Evolutionary conservation across 768 basidiomycete species (phyloP).

Genomic region (Boletus vinaceobasis): DNA sequence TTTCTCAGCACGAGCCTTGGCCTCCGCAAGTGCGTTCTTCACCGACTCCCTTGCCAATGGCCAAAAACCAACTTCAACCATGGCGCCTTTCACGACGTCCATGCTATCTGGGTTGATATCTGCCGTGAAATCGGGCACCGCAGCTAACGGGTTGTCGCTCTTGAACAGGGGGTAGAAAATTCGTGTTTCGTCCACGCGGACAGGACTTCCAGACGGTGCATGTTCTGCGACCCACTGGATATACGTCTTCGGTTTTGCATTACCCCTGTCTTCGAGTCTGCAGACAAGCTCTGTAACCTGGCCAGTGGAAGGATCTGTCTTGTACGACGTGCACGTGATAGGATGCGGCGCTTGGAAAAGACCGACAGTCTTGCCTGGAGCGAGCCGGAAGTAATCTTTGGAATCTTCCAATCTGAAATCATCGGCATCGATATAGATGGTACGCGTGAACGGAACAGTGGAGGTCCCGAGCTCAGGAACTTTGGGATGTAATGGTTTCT

Average conservation of each 20-base stretch:
- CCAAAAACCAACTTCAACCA: conserved; percentile 91
- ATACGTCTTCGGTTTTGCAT: conserved; percentile 85
- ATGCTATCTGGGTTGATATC: conserved; percentile 84
- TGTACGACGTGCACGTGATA: conserved; percentile 90
- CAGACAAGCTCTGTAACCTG: conserved; percentile 77
- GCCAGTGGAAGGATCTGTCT: conserved; percentile 68
- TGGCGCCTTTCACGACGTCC: conserved; percentile 72
- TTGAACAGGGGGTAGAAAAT: conserved; percentile 94
- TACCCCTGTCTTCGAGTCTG: conserved; percentile 67
- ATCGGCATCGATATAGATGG: conserved; percentile 86
- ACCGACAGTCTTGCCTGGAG: conserved; percentile 96
- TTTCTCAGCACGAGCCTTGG: conserved; percentile 58
- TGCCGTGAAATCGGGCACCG: conserved; percentile 68
- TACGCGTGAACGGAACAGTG: conserved; percentile 80
- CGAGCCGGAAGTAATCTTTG: conserved; percentile 94
- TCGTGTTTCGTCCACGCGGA: conserved; percentile 83
- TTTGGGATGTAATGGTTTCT: conserved; percentile 94
- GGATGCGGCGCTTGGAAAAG: conserved; percentile 91
- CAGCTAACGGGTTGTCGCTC: conserved; percentile 77
- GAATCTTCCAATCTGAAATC: conserved; percentile 93
- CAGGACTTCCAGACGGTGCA: conserved; percentile 71
- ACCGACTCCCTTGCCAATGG: conserved; percentile 67
- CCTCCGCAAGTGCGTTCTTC: conserved; percentile 60
- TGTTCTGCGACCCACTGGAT: conserved; percentile 98
- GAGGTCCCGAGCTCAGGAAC: conserved; percentile 82